Evolutionary conservation across 257 asterid species (phyloP).

Genomic region (Capsicum baccatum): DNA sequence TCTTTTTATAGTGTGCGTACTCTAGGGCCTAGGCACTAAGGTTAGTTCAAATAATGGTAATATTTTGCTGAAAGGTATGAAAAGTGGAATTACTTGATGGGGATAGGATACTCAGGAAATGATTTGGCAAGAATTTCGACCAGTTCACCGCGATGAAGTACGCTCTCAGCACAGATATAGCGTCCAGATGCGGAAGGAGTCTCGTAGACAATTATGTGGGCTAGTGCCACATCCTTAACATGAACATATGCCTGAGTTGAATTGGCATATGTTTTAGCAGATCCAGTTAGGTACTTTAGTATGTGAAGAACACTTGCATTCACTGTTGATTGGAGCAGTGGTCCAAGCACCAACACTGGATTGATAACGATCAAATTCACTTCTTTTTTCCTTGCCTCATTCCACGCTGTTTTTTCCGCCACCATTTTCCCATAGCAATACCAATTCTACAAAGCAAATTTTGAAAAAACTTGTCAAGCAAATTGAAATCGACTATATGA

Average conservation of each 20-base stretch:
- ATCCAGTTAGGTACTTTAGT: constrained; percentile 81
- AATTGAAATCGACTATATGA: neutral
- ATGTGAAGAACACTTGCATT: constrained; percentile 86
- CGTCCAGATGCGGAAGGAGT: constrained; percentile 75
- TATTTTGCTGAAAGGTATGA: neutral
- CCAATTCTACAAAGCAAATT: constrained; percentile 48
- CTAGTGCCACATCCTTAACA: constrained; percentile 55
- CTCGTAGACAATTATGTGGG: constrained; percentile 80
- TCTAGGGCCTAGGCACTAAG: neutral
- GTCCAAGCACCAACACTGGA: constrained; percentile 87
- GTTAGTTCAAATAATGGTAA: neutral
- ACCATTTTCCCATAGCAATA: constrained; percentile 73
- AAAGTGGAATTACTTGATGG: constrained; percentile 68
- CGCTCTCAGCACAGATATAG: constrained; percentile 80
- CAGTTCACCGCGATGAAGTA: constrained; percentile 88
- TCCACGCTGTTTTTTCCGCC: constrained; percentile 86
- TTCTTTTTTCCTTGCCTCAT: constrained; percentile 57
- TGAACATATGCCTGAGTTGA: constrained; percentile 65
- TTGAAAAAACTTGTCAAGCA: neutral
- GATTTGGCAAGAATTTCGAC: constrained; percentile 80
- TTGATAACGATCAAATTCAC: constrained; percentile 77
- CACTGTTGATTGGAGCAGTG: constrained; percentile 73
- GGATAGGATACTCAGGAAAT: constrained; percentile 32
- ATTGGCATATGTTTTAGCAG: constrained; percentile 86
- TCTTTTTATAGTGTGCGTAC: too few species aligned